Base-by-base conservation (phyloP, 441 rosid species). In the Arabidopsis hybrid region DNA sequence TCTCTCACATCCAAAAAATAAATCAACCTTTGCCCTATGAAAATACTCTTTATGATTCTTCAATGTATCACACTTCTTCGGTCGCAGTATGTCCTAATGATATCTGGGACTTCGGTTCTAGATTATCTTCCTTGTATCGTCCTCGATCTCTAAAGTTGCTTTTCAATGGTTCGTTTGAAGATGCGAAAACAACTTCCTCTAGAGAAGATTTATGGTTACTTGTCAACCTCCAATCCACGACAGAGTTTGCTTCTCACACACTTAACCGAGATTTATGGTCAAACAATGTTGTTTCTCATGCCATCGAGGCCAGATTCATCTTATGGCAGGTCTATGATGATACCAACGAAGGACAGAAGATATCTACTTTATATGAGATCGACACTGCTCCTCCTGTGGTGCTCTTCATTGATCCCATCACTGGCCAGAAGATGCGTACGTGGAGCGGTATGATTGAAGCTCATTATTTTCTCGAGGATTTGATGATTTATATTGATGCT, bases 251-350 rank as follows among this genome's bases (percentile, higher is more conserved):
- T 65, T 73, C 59, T 57, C 49, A 45, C 11, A 35, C 1, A 0
- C 71, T 73, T 18, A 73, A 65, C 35, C 17, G 66, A 47, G 77
- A 73, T 36, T 5, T 57, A 9, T 73, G 77, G 77, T 55, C 72
- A 4, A 34, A 65, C 59, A 12, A 46, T 0, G 7, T 12, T 7
- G 77, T 73, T 14, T 46, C 72, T 9, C 50, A 63, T 53, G 9
- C 47, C 18, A 12, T 62, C 0, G 1, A 13, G 31, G 32, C 17
- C 1, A 55, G 43, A 5, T 73, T 65, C 42, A 9, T 47, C 18
- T 36, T 73, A 3, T 65, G 1, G 59, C 72, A 73, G 4, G 72
- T 65, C 18, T 65, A 65, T 47, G 60, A 65, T 58, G 5, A 73
- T 47, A 65, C 72, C 0, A 1, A 8, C 1, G 67, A 66, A n/a